These are phyloP conservation scores for Claviceps pazoutovae DNA, from an alignment of 2,329 filamentous ascomycete genomes.

Conservation along the genomic window DNA sequence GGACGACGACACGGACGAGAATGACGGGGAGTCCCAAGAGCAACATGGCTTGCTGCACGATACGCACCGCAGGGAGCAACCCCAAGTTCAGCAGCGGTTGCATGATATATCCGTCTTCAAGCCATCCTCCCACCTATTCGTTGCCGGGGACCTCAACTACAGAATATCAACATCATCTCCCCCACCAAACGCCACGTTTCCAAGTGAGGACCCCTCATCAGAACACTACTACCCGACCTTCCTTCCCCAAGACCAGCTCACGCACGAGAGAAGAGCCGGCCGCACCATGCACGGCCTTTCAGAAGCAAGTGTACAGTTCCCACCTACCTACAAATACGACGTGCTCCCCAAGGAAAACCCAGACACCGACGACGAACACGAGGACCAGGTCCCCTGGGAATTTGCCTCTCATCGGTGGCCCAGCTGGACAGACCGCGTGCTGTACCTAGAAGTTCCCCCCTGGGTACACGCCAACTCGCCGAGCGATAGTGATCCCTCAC, in stretches of 20 bases:
- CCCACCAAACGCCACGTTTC: constrained; percentile 47
- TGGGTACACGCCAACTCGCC: constrained; percentile 29
- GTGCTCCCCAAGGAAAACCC: constrained; percentile 14
- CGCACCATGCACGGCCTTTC: constrained; percentile 64
- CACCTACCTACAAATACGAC: constrained; percentile 88
- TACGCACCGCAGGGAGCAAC: constrained; percentile 20
- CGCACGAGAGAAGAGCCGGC: constrained; percentile 51
- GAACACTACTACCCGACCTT: constrained; percentile 51
- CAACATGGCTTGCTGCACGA: constrained; percentile 21
- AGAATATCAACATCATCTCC: constrained; percentile 61
- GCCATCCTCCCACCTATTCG: constrained; percentile 62
- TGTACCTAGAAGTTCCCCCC: constrained; percentile 54
- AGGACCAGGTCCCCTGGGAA: constrained; percentile 38
- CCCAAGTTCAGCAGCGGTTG: constrained; percentile 28
- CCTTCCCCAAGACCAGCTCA: constrained; percentile 66
- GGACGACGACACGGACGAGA: constrained; percentile 10
- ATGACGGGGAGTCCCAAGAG: constrained; percentile 9
- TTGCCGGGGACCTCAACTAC: constrained; percentile 92
- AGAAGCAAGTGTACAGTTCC: constrained; percentile 64
- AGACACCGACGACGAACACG: constrained; percentile 14
- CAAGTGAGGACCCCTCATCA: constrained; percentile 39
- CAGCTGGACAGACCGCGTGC: constrained; percentile 82
- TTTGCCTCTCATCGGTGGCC: constrained; percentile 80
- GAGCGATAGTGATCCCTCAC: constrained; percentile 9
- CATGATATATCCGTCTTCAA: constrained; percentile 57